Evolutionary conservation across 176 grass and related monocot genomes (phyloP), one percentile per base, ranked within the genome.

Genomic region (Cocos nucifera): DNA sequence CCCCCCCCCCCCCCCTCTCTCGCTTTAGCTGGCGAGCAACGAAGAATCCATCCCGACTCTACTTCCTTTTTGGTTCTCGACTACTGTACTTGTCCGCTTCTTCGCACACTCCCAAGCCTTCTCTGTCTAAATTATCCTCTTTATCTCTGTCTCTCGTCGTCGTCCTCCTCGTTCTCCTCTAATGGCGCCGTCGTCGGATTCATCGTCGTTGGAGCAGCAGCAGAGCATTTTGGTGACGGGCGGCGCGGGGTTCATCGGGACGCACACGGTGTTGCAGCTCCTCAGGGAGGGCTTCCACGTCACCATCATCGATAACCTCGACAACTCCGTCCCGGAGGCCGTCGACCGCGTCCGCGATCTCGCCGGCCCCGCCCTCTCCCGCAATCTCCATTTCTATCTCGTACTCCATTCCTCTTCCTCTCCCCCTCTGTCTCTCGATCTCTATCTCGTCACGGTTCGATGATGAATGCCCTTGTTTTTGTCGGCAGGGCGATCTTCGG

Each of bases 161-260:
- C 26, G 26, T 28, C 26, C 26, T 44, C 12, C 14, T 25, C 28
- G 0, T 9, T 5, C 27, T 2, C 25, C 50, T 4, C 0, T 21
- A 8, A 52, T 52, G 69, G 8, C 57, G 57, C 9, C 56, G 69
- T 29, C 48, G 48, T 21, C 35, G 23, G 23, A 23, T 23, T 23
- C 23, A 23, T 23, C 56, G 69, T 29, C 57, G 48, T 21, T 21
- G 4, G 10, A 18, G 25, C 25, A 55, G 51, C 19, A 28, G 26
- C 17, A 22, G 59, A 88, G 81, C 65, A 73, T 91, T 63, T 58
- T 97, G 68, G 92, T 97, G 64, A 91, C 92, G 6, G 92, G 92
- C 15, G 92, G 92, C 54, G 92, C 84, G 3, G 87, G 92, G 5
- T 97, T 85, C 64, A 97, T 97, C 75, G 87, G 92, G 54, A 97